Evolutionary conservation across 371 early-diverging fungal genomes (phyloP).

Genomic region (Catenaria anguillulae): DNA sequence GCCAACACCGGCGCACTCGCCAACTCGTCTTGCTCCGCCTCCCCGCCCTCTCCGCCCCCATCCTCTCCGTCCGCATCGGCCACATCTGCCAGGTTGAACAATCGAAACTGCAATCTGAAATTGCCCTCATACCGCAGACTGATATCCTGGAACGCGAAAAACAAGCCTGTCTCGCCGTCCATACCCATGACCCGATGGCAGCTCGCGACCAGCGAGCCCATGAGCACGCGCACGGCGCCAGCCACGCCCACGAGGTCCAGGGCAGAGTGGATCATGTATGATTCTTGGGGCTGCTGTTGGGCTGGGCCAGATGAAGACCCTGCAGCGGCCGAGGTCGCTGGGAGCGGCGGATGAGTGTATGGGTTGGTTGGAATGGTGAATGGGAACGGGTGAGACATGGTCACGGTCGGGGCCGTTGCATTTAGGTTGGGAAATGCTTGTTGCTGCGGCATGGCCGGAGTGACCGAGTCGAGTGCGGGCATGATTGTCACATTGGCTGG

Average conservation of each 20-base stretch:
- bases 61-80: not conserved
- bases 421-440: no score
- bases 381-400: no score
- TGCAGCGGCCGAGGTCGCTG: no score
- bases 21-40: conserved; percentile 18
- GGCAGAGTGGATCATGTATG: not conserved
- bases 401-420: no score
- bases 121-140: conserved; percentile 32
- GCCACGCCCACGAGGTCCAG: not conserved
- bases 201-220: not conserved
- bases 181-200: conserved; percentile 2
- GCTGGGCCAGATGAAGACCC: not conserved
- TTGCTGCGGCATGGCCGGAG: no score
- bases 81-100: conserved; percentile 18
- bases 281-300: not conserved
- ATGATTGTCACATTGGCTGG: no score
- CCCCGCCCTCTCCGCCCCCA: not conserved
- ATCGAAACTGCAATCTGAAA: conserved; percentile 26
- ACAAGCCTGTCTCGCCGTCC: not conserved
- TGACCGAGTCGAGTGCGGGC: no score
- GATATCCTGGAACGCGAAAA: conserved; percentile 27
- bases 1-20: conserved; percentile 18
- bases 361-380: no score
- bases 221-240: not conserved
- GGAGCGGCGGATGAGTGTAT: no score